Base-by-base conservation (phyloP, 495 filamentous ascomycete genomes). In the Thermothielavioides terrestris region DNA sequence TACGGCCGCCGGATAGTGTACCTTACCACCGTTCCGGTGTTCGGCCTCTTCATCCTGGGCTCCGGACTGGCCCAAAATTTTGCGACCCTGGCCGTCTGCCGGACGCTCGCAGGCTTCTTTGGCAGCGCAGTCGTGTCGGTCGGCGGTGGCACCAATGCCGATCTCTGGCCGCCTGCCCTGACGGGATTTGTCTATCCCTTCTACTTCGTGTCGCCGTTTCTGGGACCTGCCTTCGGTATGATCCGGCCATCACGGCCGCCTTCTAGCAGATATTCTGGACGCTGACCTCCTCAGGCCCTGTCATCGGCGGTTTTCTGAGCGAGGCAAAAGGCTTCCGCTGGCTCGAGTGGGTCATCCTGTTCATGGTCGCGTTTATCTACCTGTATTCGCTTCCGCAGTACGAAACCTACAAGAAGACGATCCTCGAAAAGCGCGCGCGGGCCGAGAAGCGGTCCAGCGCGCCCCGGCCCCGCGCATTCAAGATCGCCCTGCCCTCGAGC, bases 261-360 rank as follows among this genome's bases (percentile, higher is more conserved):
- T 30, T 28, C 1, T 7, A 9, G 4, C 23, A 2, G 18, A 2
- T 42, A 1, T 21, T 41, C 26, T 11, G 8, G 3, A 28, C 20
- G 25, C 40, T 42, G 12, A 42, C 40, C 12, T 3, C 6, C 9
- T 10, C 23, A 42, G 45, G 79, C 1, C 81, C 81, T 3, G 65
- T 83, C 18, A 71, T 86, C 28, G 82, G 82, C 30, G 77, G 77
- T 11, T 85, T 78, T 53, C 66, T 76, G 23, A 69, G 72, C 6
- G 70, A 76, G 40, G 62, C 75, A 15, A 77, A 77, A 49, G 66
- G 62, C 30, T 84, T 77, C 75, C 72, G 77, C 31, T 84, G 80
- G 78, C 80, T 79, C 4, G 68, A 72, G 47, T 56, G 54, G 54
- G 38, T 52, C 22, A 42, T 51, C 26, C 42, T 56, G n/a, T 48